Conservation (phyloP, 495 filamentous ascomycete genomes). For the Haplographium delicatum region DNA sequence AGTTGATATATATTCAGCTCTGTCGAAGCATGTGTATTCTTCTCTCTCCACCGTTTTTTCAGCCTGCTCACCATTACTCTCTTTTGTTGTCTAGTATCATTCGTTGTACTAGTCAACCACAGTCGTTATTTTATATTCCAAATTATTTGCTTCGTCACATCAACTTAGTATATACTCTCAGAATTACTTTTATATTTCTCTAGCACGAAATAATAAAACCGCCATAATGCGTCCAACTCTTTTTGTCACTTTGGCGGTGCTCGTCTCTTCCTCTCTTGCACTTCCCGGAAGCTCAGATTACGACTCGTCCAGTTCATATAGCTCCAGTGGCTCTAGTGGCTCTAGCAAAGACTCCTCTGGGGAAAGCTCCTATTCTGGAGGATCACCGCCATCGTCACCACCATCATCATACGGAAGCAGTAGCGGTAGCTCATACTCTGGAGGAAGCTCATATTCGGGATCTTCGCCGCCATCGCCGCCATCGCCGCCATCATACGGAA, state of each 20-base stretch:
- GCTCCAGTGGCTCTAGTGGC: too few relatives aligned
- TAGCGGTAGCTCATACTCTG: too few relatives aligned
- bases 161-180: neutral
- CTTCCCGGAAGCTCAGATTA: conserved; percentile 1
- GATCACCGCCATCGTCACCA: too few relatives aligned
- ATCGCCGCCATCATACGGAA: too few relatives aligned
- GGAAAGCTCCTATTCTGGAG: neutral
- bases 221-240: neutral
- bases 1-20: neutral
- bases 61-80: neutral
- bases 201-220: neutral
- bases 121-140: neutral
- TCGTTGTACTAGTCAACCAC: conserved; percentile 2
- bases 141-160: neutral
- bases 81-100: neutral
- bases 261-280: neutral
- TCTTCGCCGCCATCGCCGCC: too few relatives aligned
- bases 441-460: neutral
- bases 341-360: neutral
- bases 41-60: neutral
- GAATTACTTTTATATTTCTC: neutral
- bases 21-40: neutral
- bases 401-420: neutral
- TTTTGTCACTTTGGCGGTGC: neutral
- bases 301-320: neutral